Conservation (phyloP, 2,329 filamentous ascomycete species). For the Tolypocladium ovalisporum region DNA sequence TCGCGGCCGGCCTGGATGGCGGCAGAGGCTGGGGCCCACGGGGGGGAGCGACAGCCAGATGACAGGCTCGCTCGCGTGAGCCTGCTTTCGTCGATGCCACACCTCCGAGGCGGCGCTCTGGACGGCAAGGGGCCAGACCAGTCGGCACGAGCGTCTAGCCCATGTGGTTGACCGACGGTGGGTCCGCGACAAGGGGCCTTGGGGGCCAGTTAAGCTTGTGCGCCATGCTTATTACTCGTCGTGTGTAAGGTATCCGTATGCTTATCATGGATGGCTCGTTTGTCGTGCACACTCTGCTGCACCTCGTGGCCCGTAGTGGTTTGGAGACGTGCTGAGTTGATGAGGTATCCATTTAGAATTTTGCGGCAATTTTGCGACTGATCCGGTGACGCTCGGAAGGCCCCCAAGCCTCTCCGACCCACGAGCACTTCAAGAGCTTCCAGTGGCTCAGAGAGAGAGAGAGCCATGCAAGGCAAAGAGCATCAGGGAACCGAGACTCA, state of each 20-base stretch:
- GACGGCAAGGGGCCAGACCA: background rate
- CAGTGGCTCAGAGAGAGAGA: background rate
- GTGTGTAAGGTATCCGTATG: too few species aligned
- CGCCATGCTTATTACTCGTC: background rate
- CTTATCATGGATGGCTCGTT: background rate
- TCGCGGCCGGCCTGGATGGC: background rate
- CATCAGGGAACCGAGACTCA: background rate
- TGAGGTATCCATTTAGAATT: background rate
- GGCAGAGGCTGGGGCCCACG: background rate
- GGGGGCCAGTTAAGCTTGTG: background rate
- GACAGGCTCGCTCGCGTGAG: background rate
- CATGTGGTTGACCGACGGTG: background rate
- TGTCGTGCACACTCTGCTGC: background rate
- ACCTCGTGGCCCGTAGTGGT: background rate
- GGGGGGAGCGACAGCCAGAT: background rate
- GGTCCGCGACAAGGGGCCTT: background rate
- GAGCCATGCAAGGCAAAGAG: background rate
- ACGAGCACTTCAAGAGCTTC: background rate
- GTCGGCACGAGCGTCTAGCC: background rate
- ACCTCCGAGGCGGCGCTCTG: background rate
- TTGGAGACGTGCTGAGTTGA: background rate
- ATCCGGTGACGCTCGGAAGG: background rate
- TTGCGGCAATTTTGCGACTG: background rate
- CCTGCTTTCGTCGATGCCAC: background rate
- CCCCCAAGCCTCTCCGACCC: background rate